Base-by-base conservation (phyloP, 306 rosid species). In the Luffa aegyptiaca region DNA sequence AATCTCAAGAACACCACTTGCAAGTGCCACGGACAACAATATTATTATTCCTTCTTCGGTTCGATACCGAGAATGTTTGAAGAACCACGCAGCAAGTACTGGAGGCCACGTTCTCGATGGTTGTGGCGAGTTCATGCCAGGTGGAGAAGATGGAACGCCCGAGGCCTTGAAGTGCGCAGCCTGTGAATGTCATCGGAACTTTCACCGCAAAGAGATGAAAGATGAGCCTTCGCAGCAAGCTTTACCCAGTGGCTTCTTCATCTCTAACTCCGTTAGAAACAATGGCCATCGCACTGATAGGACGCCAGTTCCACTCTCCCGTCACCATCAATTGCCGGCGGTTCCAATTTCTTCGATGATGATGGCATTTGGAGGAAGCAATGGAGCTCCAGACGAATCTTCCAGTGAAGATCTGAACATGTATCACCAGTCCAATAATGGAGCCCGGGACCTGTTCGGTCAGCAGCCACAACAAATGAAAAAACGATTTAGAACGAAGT, bases 101-200 rank as follows among this genome's bases (percentile, higher is more conserved):
- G 99, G 99, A 42, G 89, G 96, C 77, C 90, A 89, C 81, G 91
- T 89, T 44, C 88, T 93, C 6, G 99, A 96, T 62, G 99, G 99
- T 0, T 96, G 99, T 72, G 96, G 98, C n/a, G 99, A 96, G 81
- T 96, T 96, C 89, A 96, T 93, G 99, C 93, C 98, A 13, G 80
- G 88, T 20, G 96, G 96, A 57, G 97, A 86, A 57, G 88, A 89
- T 46, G 92, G 90, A 77, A 77, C 89, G 1, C 82, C 81, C 2
- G 94, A 87, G 82, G 87, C 91, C 11, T 68, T 93, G 26, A 84
- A 79, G 68, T 96, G 99, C 26, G 97, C 99, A 0, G 99, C 97
- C 10, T 93, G 99, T 79, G 96, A 96, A 0, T 96, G 99, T 83
- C 99, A 96, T 86, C 87, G 99, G 8, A 96, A 86, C 82, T 96